Conservation (phyloP, 2,329 filamentous ascomycete genomes). For the Lecanoromycetidae sp. region DNA sequence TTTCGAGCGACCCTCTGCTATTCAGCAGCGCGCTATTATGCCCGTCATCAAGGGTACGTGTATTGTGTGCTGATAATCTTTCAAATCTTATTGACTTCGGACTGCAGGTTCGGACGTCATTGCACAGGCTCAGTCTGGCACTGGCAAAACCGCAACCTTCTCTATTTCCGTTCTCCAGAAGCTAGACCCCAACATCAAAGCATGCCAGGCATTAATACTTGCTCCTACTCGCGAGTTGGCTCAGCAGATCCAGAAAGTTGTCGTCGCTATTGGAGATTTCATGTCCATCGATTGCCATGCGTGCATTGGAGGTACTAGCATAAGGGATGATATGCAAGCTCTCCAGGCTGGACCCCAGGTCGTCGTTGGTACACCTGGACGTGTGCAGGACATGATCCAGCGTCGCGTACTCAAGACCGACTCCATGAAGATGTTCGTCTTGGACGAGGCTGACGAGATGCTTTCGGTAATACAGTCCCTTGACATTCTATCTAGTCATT, state of each 20-base stretch:
- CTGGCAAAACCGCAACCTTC: constrained; percentile 99
- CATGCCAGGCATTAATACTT: constrained; percentile 95
- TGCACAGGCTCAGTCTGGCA: constrained; percentile 98
- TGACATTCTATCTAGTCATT: not conserved
- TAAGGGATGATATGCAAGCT: constrained; percentile 97
- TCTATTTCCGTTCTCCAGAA: constrained; percentile 98
- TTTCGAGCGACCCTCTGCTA: constrained; percentile 99
- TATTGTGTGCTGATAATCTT: no score
- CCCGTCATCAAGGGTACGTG: constrained; percentile 94
- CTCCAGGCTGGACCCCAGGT: constrained; percentile 93
- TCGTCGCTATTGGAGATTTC: constrained; percentile 97
- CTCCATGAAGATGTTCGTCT: constrained; percentile 98
- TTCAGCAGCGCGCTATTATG: constrained; percentile 99
- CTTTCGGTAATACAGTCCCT: constrained; percentile 54
- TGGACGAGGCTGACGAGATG: constrained; percentile 99
- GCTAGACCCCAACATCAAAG: constrained; percentile 88
- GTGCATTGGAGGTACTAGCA: constrained; percentile 96
- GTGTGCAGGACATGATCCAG: constrained; percentile 99
- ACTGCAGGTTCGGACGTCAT: constrained; percentile 85
- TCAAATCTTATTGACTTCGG: not conserved
- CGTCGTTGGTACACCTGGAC: constrained; percentile 93
- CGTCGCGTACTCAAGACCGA: constrained; percentile 94
- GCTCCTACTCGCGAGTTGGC: constrained; percentile 96
- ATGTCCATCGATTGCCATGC: constrained; percentile 99
- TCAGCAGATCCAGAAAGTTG: constrained; percentile 99